Evolutionary conservation across 768 basidiomycete genomes (phyloP), one percentile per base, ranked within the genome.

Genomic region (Termitomyces eurrhizus): DNA sequence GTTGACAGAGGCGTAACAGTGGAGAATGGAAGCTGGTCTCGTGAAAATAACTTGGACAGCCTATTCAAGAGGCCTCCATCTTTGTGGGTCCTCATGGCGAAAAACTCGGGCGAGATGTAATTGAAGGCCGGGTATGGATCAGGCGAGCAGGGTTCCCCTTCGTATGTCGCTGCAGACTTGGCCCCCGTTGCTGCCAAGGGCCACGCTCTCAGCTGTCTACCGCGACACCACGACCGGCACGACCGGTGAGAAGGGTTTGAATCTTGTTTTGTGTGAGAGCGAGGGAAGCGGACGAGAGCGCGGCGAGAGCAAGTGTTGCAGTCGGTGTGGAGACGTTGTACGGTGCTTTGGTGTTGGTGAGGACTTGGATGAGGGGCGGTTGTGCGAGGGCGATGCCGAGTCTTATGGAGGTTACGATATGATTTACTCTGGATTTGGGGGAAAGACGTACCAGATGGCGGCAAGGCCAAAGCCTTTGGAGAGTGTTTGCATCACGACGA

Each of bases 381-480:
- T 95, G 90, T 6, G 94, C 92, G 58, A 98, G 76, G 0, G 93
- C 93, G 50, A 95, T 84, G 0, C 97, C 97, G 32, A 99, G 79
- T 51, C 94, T n/a, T 97, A 68, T 36, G 49, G 18, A 13, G 44
- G 24, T n/a, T 52, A 16, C 18, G 32, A 44, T 49, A 51, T 18
- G 11, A 36, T 60, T 8, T 59, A 54, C 0, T 29, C 13, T 44
- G 49, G 50, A 16, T 41, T 33, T n/a, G 21, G 21, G 58, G 11
- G 18, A 16, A 45, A 56, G 32, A 69, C 86, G 67, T 67, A 95
- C 93, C 97, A 83, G 67, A 99, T 97, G 13, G 89, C 95, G 1
- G 97, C 97, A 11, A 99, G 78, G 1, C 96, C 97, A 65, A 98
- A 98, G 65, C 94, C 89, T 70, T 98, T 99, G 74, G 93, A 96